Evolutionary conservation across 768 basidiomycete species (phyloP).

Genomic region (Tulasnella sp.): DNA sequence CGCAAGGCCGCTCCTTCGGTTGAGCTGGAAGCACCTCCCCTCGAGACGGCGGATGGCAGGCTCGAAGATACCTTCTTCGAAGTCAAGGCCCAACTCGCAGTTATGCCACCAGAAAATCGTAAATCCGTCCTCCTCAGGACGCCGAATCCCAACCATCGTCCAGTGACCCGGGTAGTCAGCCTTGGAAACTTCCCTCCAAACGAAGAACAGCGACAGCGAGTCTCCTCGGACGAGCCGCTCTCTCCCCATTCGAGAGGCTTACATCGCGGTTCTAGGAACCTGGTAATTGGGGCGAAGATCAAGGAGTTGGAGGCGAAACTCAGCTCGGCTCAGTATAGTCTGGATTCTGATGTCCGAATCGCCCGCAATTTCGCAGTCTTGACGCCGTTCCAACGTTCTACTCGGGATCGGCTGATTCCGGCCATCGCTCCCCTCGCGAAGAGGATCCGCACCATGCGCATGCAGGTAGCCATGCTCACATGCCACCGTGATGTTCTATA

Average conservation of each 20-base stretch:
- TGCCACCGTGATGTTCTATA: constrained; percentile 77
- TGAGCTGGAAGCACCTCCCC: constrained; percentile 34
- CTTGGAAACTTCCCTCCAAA: constrained; percentile 28
- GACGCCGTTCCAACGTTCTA: constrained; percentile 84
- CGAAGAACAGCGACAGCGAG: not conserved
- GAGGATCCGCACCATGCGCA: constrained; percentile 64
- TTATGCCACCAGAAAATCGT: constrained; percentile 45
- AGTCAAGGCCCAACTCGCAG: constrained; percentile 82
- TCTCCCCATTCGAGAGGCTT: not conserved
- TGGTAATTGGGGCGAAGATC: constrained; percentile 64
- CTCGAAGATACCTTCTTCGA: constrained; percentile 76
- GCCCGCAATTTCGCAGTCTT: constrained; percentile 82
- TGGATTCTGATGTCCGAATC: constrained; percentile 70
- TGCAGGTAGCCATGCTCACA: constrained; percentile 71
- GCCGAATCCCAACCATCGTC: constrained; percentile 18
- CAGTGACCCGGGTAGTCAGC: constrained; percentile 26
- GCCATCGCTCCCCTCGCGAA: constrained; percentile 66
- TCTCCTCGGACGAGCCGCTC: constrained; percentile 16
- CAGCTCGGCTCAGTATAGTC: constrained; percentile 55
- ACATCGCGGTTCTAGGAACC: constrained; percentile 52
- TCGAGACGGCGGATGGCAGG: constrained; percentile 34
- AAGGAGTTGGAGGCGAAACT: constrained; percentile 66
- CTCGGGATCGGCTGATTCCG: constrained; percentile 71
- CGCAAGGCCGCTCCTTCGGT: constrained; percentile 3
- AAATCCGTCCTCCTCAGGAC: not conserved